Base-by-base conservation (phyloP, 2,329 filamentous ascomycete species). In the Aureobasidium sp. region DNA sequence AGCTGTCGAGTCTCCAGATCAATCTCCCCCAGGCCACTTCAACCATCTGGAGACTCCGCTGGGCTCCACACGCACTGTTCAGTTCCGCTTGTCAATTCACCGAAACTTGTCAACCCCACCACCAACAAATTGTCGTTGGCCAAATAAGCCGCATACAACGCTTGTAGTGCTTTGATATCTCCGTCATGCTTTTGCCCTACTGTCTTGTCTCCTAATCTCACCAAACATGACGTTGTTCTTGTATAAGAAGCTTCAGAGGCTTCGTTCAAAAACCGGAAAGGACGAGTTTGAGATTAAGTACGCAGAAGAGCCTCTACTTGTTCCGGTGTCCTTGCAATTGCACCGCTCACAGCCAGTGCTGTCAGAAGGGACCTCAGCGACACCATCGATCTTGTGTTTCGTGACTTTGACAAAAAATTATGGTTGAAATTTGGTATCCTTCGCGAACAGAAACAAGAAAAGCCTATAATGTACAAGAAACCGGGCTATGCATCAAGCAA, bases 351-450 rank as follows among this genome's bases (percentile, higher is more conserved):
- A 48, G 25, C 15, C 25, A 14, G 45, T 27, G 45, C 31, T n/a
- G 25, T 48, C 22, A 25, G 44, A 7, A 25, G 22, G 7, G 25
- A 48, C 15, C 11, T n/a, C 12, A 15, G n/a, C 17, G 15, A 29
- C 9, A 34, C 31, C 31, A 12, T 9, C 12, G 31, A 31, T 6
- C 14, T 48, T n/a, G 6, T 9, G 27, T 41, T 15, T 44, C 37
- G 20, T 56, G 22, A 34, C n/a, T 22, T 25, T 11, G 9, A 41
- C 3, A 27, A 39, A 25, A 31, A 31, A 17, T 42, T 42, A 37
- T 55, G 37, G 27, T 57, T 57, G n/a, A 45, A 57, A 44, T 45
- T 48, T 57, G 53, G 53, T 57, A 57, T 57, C 53, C 42, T 45
- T 57, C 27, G 39, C 39, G n/a, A 57, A 36, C 25, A 29, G 36